Evolutionary conservation across 2,329 filamentous ascomycete genomes (phyloP), one percentile per base, ranked within the genome.

Genomic region (Colletotrichum liriopes): DNA sequence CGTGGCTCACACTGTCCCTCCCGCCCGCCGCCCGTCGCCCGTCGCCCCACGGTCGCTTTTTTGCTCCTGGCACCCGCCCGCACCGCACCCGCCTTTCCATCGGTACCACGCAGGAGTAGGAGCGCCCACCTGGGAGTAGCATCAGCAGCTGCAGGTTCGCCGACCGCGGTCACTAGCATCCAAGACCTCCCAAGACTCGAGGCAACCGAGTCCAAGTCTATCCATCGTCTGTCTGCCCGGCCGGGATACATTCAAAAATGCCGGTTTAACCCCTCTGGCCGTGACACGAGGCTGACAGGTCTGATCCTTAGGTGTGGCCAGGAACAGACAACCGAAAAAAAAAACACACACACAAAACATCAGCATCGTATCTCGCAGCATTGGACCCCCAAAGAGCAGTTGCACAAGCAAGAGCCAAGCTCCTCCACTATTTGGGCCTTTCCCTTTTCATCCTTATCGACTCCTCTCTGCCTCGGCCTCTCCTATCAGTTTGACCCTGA

Each of bases 11-110:
- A 52, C 43, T 41, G 37, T 41, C 37, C 18, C 37, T 23, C 56
- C 35, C 51, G 29, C 29, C 29, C 4, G 29, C 29, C 51, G 52
- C 41, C 41, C 63, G 35, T 20, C 65, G 23, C 54, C 54, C 37
- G 37, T 39, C 58, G 51, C 67, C 64, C 68, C 68, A 68, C 68
- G 64, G 56, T 62, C 47, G 51, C 67, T 60, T 23, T 64, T 39
- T 47, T 54, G 47, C 63, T 29, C 67, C 68, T 70, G 54, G 54
- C 55, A 65, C 23, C 67, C 67, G 62, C 67, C 62, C 67, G 67
- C 61, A 66, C 61, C 56, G 41, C 56, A 61, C 68, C 68, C 68
- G 68, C 47, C n/a, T 37, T 61, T 26, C 29, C 68, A 67, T 62
- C 63, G 63, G 63, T 39, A 56, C 67, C 63, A 41, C 63, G 56